Base-by-base conservation (phyloP, 2,329 filamentous ascomycete species). In the Bisporella sp. region DNA sequence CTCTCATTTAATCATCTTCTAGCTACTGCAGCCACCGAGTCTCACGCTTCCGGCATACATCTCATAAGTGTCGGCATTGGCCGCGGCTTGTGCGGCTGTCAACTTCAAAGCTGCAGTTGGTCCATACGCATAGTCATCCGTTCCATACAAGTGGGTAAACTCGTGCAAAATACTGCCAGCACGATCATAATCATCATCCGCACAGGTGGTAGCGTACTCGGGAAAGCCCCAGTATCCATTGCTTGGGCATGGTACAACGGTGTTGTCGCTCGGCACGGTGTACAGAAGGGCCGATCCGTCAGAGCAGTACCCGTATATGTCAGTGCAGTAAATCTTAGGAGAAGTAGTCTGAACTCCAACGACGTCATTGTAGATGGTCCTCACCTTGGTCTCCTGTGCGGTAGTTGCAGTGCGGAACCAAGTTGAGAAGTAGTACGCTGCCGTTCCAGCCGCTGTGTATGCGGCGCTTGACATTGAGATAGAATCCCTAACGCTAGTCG, bases 21-120 rank as follows among this genome's bases (percentile, higher is more conserved):
- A 41, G n/a, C 35, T 39, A 47, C 33, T 54, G 41, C 57, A 59
- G 9, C 58, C 58, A 46, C 55, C 55, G 29, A 60, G 50, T 48
- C 56, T 56, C 5, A 60, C 58, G 50, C 53, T 57, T 35, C 49
- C 54, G 32, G 57, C 55, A 49, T 59, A 60, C 57, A 59, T 59
- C 56, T 59, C 56, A 51, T 59, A 61, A 2, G 58, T 61, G 50
- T 61, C 58, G 5, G 58, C 58, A 49, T 61, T 61, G 3, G 39
- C 48, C 12, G 57, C 50, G 4, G 57, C 57, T n/a, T 58, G 35
- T 2, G 54, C 48, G 42, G 58, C 58, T 3, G 47, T 31, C 45
- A 61, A 49, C 11, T 43, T 33, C 43, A 49, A 54, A 1, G 58
- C 58, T 28, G 56, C 58, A 41, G 54, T 44, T 31, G 50, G 41